A percentile compares a stretch with the other conserved stretches of the same genome.
Conservation (phyloP, 176 grass and related monocot genomes). For the Triticum aestivum region DNA sequence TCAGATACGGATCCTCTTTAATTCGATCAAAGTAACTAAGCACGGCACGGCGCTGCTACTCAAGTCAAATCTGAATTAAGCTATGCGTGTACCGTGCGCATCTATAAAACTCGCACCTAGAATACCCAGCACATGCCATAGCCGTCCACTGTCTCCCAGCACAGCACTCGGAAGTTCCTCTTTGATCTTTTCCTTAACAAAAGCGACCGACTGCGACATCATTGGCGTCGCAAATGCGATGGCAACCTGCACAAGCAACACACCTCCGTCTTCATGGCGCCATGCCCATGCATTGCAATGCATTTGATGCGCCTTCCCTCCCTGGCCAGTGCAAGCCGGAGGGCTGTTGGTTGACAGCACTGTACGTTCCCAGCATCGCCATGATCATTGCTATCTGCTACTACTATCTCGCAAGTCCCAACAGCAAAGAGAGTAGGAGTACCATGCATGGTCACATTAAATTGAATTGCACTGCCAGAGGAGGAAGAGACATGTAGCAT, state of each 20-base stretch:
- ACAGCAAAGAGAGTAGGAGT: slow-evolving; percentile 1
- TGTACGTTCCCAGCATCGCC: not conserved
- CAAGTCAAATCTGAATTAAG: not conserved
- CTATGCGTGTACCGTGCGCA: not conserved
- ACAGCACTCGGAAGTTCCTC: not conserved
- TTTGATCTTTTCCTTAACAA: slow-evolving; percentile 2
- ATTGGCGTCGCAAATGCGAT: slow-evolving; percentile 27
- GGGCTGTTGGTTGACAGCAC: not conserved
- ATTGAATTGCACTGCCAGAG: slow-evolving; percentile 9
- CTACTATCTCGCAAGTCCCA: not conserved
- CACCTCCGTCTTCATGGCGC: not conserved
- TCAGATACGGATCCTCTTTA: not conserved
- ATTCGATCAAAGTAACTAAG: not conserved
- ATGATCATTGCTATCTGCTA: not conserved
- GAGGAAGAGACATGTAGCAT: slow-evolving; percentile 19
- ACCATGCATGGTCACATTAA: not conserved
- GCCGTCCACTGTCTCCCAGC: not conserved
- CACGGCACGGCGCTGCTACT: not conserved
- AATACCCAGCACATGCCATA: not conserved
- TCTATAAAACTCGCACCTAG: not conserved
- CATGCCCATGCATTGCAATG: not conserved
- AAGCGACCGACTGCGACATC: not conserved
- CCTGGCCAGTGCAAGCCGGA: not conserved
- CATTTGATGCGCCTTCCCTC: not conserved
- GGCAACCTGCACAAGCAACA: slow-evolving; percentile 2